Percentiles rank a stretch among this genome's conserved stretches.
Conservation (phyloP, 2,329 filamentous ascomycete genomes). For the Plectosphaerella plurivora region DNA sequence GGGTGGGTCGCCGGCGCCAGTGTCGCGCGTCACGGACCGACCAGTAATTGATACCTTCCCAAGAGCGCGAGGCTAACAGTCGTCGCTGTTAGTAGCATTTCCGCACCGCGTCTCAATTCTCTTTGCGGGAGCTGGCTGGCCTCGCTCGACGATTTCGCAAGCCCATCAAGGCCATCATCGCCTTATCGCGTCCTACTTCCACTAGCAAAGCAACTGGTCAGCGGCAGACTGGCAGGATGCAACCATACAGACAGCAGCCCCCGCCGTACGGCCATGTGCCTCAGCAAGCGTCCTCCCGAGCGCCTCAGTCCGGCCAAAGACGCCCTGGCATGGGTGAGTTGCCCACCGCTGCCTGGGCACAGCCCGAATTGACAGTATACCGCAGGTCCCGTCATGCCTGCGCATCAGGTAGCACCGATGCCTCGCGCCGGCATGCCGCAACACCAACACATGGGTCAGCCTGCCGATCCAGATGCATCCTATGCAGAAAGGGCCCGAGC, state of each 20-base stretch:
- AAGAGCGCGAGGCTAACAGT: no score
- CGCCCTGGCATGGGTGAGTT: slow-evolving; percentile 49
- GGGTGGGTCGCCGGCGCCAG: no score
- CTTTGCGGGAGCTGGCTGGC: no score
- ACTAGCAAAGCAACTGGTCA: no score
- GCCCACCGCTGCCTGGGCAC: slow-evolving; percentile 1
- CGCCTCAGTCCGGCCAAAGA: slow-evolving; percentile 43
- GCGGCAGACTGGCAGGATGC: background rate
- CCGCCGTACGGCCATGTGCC: slow-evolving; percentile 17
- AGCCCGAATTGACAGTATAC: background rate
- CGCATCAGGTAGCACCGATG: slow-evolving; percentile 44
- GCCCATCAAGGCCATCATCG: no score
- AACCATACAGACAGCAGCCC: slow-evolving; percentile 14
- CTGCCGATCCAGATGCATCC: background rate
- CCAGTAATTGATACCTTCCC: no score
- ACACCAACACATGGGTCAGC: slow-evolving; percentile 39
- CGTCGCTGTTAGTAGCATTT: no score
- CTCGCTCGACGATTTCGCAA: no score
- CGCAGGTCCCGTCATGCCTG: slow-evolving; percentile 52
- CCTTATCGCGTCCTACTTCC: no score
- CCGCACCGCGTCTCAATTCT: no score
- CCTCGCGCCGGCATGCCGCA: slow-evolving; percentile 49
- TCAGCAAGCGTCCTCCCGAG: slow-evolving; percentile 45
- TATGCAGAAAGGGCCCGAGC: slow-evolving; percentile 24
- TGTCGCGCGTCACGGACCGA: no score